These are phyloP conservation scores for Backusella parvicylindrica DNA, from an alignment of 192 early-diverging fungal genomes.

Conservation along the genomic window DNA sequence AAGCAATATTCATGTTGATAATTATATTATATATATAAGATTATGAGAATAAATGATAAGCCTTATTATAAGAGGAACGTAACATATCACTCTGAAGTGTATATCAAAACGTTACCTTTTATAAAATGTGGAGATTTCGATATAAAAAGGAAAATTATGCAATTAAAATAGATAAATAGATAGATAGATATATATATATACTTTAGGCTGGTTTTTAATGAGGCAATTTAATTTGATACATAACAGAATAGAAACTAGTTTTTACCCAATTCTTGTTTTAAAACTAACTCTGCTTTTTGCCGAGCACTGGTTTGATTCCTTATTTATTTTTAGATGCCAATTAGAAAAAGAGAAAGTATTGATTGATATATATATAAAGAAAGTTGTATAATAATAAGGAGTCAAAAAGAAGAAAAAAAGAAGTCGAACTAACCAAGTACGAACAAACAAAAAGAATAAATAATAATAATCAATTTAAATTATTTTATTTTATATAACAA, in stretches of 20 bases:
- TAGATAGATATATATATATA: neutral
- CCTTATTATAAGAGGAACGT: no score
- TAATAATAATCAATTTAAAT: neutral
- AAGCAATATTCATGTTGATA: no score
- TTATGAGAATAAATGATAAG: no score
- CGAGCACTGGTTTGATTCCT: neutral
- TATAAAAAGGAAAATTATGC: neutral
- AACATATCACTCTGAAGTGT: no score
- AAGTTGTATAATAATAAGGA: no score
- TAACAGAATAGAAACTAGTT: neutral
- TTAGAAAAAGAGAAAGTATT: neutral
- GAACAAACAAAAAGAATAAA: neutral
- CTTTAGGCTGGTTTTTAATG: neutral
- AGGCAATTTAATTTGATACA: neutral
- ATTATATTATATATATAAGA: no score
- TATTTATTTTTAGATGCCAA: neutral
- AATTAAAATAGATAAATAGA: neutral
- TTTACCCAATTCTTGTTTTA: neutral
- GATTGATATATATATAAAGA: neutral
- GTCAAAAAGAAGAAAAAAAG: no score
- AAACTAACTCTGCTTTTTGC: neutral
- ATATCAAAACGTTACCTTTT: neutral
- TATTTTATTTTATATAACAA: neutral
- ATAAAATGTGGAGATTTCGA: neutral
- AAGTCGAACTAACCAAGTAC: neutral